These are phyloP conservation scores for Chaetomiaceae sp. DNA, from an alignment of 2,329 filamentous ascomycete species.

Conservation along the genomic window DNA sequence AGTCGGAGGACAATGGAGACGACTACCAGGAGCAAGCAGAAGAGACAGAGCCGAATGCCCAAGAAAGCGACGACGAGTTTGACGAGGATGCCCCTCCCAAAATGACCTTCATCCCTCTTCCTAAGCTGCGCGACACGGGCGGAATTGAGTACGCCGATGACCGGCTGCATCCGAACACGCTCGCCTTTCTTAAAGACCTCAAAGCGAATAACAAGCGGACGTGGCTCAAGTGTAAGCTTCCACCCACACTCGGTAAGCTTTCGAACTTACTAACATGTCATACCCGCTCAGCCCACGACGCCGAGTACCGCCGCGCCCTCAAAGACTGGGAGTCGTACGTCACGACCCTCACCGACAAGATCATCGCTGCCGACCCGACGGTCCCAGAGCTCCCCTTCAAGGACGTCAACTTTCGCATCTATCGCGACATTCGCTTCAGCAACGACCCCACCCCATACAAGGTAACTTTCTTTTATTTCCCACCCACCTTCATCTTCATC, in stretches of 20 bases:
- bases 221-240: slow-evolving; percentile 53
- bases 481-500: background rate
- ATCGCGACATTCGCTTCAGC: slow-evolving; percentile 79
- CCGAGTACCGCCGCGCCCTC: slow-evolving; percentile 71
- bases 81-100: slow-evolving; percentile 35
- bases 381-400: slow-evolving; percentile 82
- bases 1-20: slow-evolving; percentile 8
- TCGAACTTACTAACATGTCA: too few relatives aligned
- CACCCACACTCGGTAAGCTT: too few relatives aligned
- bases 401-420: slow-evolving; percentile 82
- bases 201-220: slow-evolving; percentile 55
- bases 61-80: slow-evolving; percentile 20
- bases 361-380: slow-evolving; percentile 71
- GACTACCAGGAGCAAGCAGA: slow-evolving; percentile 22
- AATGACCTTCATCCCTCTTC: slow-evolving; percentile 40
- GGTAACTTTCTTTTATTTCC: slow-evolving; percentile 51
- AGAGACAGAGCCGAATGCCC: slow-evolving; percentile 19
- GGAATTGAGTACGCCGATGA: slow-evolving; percentile 48
- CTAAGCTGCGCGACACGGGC: slow-evolving; percentile 38
- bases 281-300: slow-evolving; percentile 61
- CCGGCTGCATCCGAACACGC: slow-evolving; percentile 53
- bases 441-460: slow-evolving; percentile 87
- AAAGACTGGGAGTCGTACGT: slow-evolving; percentile 81
- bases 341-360: slow-evolving; percentile 63
- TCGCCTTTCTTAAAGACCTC: slow-evolving; percentile 54